These are phyloP conservation scores for Penicillium sp. DNA, from an alignment of 2,329 filamentous ascomycete species.

Conservation along the genomic window DNA sequence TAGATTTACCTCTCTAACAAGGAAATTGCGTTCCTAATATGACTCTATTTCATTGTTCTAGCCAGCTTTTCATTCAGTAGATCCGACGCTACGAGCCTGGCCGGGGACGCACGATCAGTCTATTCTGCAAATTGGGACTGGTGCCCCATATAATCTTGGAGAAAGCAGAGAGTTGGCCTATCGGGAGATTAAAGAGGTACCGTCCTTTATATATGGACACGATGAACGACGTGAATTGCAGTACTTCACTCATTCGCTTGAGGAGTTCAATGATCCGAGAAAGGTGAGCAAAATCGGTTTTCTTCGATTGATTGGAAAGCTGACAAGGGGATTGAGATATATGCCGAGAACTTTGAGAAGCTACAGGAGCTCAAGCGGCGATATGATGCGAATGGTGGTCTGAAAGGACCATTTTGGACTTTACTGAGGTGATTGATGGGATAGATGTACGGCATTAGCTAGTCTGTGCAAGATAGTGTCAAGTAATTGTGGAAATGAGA, in stretches of 20 bases:
- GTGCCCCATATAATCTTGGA: too few species aligned
- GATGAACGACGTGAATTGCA: neutral
- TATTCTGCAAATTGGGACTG: too few species aligned
- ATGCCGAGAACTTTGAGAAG: neutral
- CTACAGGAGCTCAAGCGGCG: neutral
- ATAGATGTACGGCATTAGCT: too few species aligned
- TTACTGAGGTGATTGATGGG: too few species aligned
- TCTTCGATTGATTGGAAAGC: neutral
- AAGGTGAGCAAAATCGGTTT: neutral
- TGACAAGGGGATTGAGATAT: neutral
- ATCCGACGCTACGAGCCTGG: too few species aligned
- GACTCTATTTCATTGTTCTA: too few species aligned
- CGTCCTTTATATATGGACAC: neutral
- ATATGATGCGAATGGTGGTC: neutral
- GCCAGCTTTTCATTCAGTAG: too few species aligned
- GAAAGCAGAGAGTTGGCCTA: neutral
- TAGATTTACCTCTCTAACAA: too few species aligned
- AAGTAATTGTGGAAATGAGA: too few species aligned
- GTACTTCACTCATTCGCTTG: neutral
- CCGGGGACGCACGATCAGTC: too few species aligned
- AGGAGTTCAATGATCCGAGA: neutral
- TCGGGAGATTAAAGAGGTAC: neutral
- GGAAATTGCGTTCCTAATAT: too few species aligned
- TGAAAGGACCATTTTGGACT: neutral
- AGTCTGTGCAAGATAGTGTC: too few species aligned